phyloP scores from a whole-genome alignment of 2,329 filamentous ascomycete species.

The Fusarium veterinarium region DNA sequence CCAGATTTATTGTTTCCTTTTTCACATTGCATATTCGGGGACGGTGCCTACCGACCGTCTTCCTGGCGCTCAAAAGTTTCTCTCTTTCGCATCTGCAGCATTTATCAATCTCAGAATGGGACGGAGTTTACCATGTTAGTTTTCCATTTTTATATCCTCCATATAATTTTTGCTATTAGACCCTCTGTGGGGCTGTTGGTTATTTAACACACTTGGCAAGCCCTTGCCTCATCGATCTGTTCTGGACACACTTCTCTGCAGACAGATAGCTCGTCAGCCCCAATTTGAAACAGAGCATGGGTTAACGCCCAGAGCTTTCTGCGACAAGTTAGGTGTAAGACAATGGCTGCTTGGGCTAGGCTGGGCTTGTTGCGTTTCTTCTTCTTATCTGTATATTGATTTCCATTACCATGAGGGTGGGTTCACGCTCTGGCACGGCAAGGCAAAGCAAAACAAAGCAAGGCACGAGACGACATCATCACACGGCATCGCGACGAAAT shows the following conservation, averaged over 20 bases:
- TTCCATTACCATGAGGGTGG: constrained; percentile 15
- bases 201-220: neutral
- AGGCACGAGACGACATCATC: constrained; percentile 20
- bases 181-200: constrained; percentile 2
- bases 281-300: constrained; percentile 15
- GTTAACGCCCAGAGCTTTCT: constrained; percentile 3
- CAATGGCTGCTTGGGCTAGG: constrained; percentile 3
- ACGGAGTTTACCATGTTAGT: constrained; percentile 33
- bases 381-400: constrained; percentile 21
- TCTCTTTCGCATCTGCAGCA: constrained; percentile 32
- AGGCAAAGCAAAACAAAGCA: constrained; percentile 6
- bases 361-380: constrained; percentile 4
- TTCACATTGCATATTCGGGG: constrained; percentile 27
- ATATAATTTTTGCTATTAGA: neutral
- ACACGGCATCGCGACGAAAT: constrained; percentile 19
- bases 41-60: constrained; percentile 6
- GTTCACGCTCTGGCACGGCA: constrained; percentile 6
- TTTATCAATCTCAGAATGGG: constrained; percentile 24
- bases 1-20: constrained; percentile 13
- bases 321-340: constrained; percentile 5
- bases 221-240: constrained; percentile 4
- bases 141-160: neutral
- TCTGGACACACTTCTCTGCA: constrained; percentile 1
- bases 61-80: constrained; percentile 45
- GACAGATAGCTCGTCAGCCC: constrained; percentile 5